Percentiles rank a stretch among this genome's conserved stretches.
These are phyloP conservation scores for Populus davidiana DNA, from an alignment of 345 rosid species.

Conservation along the genomic window DNA sequence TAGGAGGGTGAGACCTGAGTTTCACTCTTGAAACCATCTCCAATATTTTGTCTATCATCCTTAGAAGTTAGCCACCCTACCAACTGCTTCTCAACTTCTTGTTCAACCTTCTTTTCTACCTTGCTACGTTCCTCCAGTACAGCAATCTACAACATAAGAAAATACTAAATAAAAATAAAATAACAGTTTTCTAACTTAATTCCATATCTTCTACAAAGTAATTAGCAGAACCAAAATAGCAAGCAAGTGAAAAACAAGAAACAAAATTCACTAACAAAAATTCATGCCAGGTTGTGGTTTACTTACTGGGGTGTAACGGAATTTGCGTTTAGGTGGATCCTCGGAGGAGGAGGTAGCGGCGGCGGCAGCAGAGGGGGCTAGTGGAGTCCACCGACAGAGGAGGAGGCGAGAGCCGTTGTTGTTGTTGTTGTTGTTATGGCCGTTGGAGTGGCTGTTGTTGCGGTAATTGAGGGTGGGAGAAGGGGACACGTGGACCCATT, in stretches of 20 bases:
- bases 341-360: conserved; percentile 35
- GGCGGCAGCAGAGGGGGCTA: conserved; percentile 36
- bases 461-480: conserved; percentile 35
- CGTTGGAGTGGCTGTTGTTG: conserved; percentile 47
- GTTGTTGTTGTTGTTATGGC: conserved; percentile 29
- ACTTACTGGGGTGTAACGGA: conserved; percentile 88
- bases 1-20: conserved; percentile 31
- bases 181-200: background rate
- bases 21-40: conserved; percentile 27
- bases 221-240: background rate
- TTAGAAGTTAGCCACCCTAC: conserved; percentile 26
- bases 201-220: background rate
- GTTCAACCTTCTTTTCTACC: conserved; percentile 39
- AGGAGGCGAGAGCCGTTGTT: conserved; percentile 48
- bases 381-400: conserved; percentile 94
- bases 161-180: background rate
- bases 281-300: background rate
- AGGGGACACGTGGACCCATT: conserved; percentile 81
- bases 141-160: conserved; percentile 48
- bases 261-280: background rate
- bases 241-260: background rate
- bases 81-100: conserved; percentile 37
- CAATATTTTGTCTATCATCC: conserved; percentile 34
- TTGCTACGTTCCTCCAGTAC: conserved; percentile 60
- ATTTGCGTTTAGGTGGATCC: conserved; percentile 68